Base-by-base conservation (phyloP, 768 basidiomycete species). In the Lactifluus piperatus region DNA sequence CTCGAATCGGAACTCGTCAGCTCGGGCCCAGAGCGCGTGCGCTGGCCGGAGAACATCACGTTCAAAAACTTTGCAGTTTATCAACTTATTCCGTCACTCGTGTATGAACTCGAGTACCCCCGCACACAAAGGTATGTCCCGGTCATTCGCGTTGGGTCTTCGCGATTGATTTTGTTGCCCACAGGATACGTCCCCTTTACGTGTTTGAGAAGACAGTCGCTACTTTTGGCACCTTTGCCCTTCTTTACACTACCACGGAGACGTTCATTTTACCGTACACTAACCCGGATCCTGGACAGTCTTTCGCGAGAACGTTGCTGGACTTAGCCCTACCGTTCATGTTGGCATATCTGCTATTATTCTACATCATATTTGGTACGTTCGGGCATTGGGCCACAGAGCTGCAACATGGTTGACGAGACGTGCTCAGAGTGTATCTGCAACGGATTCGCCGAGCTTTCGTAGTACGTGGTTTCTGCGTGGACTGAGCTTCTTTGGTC, bases 31-130 rank as follows among this genome's bases (percentile, higher is more conserved):
- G 70, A 76, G 49, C 73, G 75, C 52, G 78, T 94, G 39, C 79
- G 77, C 18, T 99, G 90, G 83, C 94, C 94, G 0, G 77, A 84
- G 48, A 97, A 94, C 69, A 79, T 98, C 61, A 86, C 85, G 0
- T 79, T 83, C 68, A 81, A 77, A 67, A 87, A 92, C 71, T 98
- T 94, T 68, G 81, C 81, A 29, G 80, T 86, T 39, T 99, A 94
- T 72, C 82, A 91, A 73, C 73, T 94, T 39, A 84, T 90, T 47
- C 97, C 97, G 14, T 92, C 92, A 0, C 78, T 99, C 44, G 94
- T 97, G 7, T 99, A 99, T 68, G 94, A 98, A 70, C 76, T 98
- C 34, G 94, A 97, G 72, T 99, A 94, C 71, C 95, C 95, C 10
- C 76, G 95, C 51, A 97, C 95, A 10, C 83, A 89, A 32, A 75